phyloP scores from a whole-genome alignment of 345 rosid species.

The Raphanus sativus region DNA sequence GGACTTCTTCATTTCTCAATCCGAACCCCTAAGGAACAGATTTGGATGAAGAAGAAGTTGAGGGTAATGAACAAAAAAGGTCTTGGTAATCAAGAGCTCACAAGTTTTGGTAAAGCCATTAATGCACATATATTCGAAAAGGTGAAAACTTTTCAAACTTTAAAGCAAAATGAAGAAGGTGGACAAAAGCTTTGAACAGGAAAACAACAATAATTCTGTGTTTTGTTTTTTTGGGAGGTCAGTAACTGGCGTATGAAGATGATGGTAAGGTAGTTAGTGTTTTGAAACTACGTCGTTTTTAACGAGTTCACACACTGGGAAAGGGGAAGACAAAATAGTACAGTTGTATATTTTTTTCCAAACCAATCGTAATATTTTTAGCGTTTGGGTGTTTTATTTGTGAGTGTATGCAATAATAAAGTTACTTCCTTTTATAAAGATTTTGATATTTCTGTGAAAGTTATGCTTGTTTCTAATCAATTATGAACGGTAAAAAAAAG shows the following conservation, averaged over 20 bases:
- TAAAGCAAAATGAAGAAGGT: not conserved
- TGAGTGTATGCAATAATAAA: not conserved
- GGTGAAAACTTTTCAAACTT: not conserved
- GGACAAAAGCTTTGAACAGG: not conserved
- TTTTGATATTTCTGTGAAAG: not conserved
- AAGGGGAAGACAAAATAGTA: too few relatives aligned
- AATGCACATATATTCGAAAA: not conserved
- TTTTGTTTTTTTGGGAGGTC: not conserved
- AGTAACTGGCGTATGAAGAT: slow-evolving; percentile 23
- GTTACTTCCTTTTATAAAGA: slow-evolving; percentile 3
- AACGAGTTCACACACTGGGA: not conserved
- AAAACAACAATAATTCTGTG: not conserved
- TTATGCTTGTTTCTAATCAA: not conserved
- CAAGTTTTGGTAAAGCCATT: not conserved
- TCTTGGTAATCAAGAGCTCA: not conserved
- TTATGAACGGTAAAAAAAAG: slow-evolving; percentile 4
- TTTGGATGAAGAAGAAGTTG: too few relatives aligned
- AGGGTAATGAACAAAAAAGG: too few relatives aligned
- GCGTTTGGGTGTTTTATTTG: too few relatives aligned
- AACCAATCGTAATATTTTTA: too few relatives aligned
- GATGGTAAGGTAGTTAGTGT: slow-evolving; percentile 25
- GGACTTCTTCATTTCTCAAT: slow-evolving; percentile 33
- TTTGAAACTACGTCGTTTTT: slow-evolving; percentile 27
- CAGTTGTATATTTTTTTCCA: too few relatives aligned
- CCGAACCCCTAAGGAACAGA: not conserved